Conservation (phyloP, 176 grass and related monocot species). For the Bolboschoenus planiculmis region DNA sequence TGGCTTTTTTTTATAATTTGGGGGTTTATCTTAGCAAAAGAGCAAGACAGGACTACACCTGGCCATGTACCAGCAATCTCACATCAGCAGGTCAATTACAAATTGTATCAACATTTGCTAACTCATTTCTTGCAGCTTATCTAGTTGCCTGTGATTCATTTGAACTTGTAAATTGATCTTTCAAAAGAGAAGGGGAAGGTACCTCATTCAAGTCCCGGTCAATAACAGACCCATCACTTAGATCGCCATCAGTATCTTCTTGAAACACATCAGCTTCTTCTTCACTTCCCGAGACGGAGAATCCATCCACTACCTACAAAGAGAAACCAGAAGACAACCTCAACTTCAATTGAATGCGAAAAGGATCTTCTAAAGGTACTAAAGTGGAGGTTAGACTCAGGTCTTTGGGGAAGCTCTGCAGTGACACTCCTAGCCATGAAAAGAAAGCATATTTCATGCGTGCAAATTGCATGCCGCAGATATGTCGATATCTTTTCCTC, state of each 20-base stretch:
- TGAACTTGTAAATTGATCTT: not conserved
- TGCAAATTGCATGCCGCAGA: not conserved
- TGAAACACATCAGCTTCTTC: constrained; percentile 58
- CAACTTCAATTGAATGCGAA: not conserved
- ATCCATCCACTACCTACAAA: constrained; percentile 56
- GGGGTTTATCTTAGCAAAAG: not conserved
- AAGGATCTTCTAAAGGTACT: not conserved
- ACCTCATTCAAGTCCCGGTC: constrained; percentile 51
- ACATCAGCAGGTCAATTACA: not conserved
- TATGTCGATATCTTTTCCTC: not conserved
- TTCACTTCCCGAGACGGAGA: constrained; percentile 65
- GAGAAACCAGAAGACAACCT: not conserved
- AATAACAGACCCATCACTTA: constrained; percentile 38
- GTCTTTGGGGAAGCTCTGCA: not conserved
- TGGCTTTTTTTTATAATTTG: too few species aligned
- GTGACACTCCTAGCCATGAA: not conserved
- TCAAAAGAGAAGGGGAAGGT: constrained; percentile 3
- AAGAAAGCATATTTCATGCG: not conserved
- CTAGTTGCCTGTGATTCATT: not conserved
- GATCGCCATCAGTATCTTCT: constrained; percentile 76
- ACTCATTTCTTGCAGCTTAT: not conserved
- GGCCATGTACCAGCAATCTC: not conserved
- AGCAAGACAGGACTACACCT: not conserved
- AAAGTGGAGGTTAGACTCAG: not conserved
- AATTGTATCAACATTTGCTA: not conserved